Conservation (phyloP, 1,284 basidiomycete genomes). For the Malassezia dermatis region DNA sequence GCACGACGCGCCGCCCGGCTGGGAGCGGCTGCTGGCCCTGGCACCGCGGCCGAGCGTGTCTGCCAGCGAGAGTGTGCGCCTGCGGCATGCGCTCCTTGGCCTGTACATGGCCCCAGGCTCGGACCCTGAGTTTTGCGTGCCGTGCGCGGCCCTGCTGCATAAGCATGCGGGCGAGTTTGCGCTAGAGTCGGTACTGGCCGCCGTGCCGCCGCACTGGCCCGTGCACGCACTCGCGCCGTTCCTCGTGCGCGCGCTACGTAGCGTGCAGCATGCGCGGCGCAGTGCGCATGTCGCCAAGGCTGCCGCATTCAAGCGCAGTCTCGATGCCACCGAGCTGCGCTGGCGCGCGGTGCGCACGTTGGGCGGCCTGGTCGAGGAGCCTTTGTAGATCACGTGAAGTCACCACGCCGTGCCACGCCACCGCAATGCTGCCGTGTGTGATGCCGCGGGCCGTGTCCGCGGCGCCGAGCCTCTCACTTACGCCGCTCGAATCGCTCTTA, state of each 20-base stretch:
- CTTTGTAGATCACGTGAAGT: constrained; percentile 11
- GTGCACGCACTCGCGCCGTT: constrained; percentile 30
- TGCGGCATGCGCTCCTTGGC: background rate
- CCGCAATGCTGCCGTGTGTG: background rate
- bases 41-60: background rate
- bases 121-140: constrained; percentile 22
- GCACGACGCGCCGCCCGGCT: background rate
- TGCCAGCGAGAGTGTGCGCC: background rate
- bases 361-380: constrained; percentile 29
- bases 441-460: background rate
- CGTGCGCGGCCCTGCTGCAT: constrained; percentile 33
- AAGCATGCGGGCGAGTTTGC: constrained; percentile 30
- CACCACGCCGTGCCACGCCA: no score
- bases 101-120: background rate
- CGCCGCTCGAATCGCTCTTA: constrained; percentile 10
- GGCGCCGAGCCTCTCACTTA: background rate
- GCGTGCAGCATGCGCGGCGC: constrained; percentile 23
- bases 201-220: constrained; percentile 32
- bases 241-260: constrained; percentile 25
- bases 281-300: constrained; percentile 25
- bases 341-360: constrained; percentile 27
- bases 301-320: constrained; percentile 25
- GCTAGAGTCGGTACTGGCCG: constrained; percentile 24
- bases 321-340: constrained; percentile 25
- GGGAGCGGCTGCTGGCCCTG: background rate